Conservation (phyloP, 2,329 filamentous ascomycete genomes). For the Colletotrichum lentis region DNA sequence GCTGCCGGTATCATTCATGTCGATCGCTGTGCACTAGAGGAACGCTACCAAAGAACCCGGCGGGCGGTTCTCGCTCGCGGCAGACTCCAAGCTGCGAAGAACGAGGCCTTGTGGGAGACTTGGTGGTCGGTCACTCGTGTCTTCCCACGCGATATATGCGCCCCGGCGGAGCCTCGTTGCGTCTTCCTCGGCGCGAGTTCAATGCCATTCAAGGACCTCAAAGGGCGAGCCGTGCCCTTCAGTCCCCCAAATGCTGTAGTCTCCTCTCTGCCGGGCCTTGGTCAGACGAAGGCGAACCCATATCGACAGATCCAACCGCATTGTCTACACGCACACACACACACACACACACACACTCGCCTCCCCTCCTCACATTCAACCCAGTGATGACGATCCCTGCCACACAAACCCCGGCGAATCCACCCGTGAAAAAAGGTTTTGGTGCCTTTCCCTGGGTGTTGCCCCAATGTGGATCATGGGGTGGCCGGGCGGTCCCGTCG, state of each 20-base stretch:
- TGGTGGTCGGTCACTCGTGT: background rate
- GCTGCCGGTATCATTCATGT: slow-evolving; percentile 9
- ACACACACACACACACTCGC: slow-evolving; percentile 3
- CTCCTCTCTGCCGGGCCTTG: background rate
- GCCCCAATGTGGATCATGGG: slow-evolving; percentile 19
- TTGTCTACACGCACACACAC: too few relatives aligned
- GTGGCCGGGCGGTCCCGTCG: background rate
- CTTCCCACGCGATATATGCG: slow-evolving; percentile 1
- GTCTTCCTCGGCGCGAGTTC: background rate
- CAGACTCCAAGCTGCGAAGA: background rate
- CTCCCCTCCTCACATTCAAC: slow-evolving; percentile 7
- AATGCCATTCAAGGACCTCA: background rate
- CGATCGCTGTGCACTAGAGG: background rate
- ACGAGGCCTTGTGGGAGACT: background rate
- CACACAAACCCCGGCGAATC: slow-evolving; percentile 14
- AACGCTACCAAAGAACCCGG: background rate
- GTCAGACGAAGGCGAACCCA: background rate
- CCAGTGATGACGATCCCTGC: slow-evolving; percentile 6
- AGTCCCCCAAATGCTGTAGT: background rate
- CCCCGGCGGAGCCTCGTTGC: slow-evolving; percentile 1
- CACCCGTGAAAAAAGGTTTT: slow-evolving; percentile 19
- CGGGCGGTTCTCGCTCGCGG: background rate
- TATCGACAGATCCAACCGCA: too few relatives aligned
- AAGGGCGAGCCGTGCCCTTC: background rate
- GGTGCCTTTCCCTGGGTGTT: slow-evolving; percentile 13